A percentile compares a stretch with the other conserved stretches of the same genome.
phyloP scores from a whole-genome alignment of 164 flowering plant genomes.

The Amborella trichopoda region DNA sequence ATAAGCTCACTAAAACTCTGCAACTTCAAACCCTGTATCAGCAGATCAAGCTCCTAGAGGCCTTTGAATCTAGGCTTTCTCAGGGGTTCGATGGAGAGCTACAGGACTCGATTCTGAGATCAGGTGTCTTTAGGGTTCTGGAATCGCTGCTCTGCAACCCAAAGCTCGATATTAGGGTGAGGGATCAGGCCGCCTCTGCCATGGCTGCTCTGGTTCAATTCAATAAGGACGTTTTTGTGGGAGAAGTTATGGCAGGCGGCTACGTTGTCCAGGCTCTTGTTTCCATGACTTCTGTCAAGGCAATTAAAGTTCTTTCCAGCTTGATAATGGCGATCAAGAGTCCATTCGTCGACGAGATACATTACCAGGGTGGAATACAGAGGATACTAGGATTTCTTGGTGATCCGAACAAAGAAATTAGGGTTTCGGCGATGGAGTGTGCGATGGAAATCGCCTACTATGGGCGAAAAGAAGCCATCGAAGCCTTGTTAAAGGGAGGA shows the following conservation, averaged over 20 bases:
- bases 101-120: conserved; percentile 53
- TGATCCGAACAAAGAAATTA: conserved; percentile 18
- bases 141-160: conserved; percentile 38
- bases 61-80: conserved; percentile 36
- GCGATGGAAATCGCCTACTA: conserved; percentile 75
- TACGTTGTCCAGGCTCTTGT: conserved; percentile 34
- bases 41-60: conserved; percentile 24
- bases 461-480: conserved; percentile 80
- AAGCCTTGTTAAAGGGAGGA: conserved; percentile 60
- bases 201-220: conserved; percentile 46
- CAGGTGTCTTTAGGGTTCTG: conserved; percentile 31
- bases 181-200: conserved; percentile 42
- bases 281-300: conserved; percentile 24
- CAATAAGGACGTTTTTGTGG: conserved; percentile 93
- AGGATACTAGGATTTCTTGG: conserved; percentile 33
- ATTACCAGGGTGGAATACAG: conserved; percentile 37
- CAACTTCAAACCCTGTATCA: conserved; percentile 6
- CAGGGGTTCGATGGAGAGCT: conserved; percentile 55
- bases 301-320: conserved; percentile 40
- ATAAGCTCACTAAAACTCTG: conserved; percentile 23
- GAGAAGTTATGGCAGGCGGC: conserved; percentile 49
- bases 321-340: conserved; percentile 57
- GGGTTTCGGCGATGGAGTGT: conserved; percentile 40
- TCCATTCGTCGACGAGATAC: conserved; percentile 74
- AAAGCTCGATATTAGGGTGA: conserved; percentile 16